Base-by-base conservation (phyloP, 192 early-diverging fungal species). In the Umbelopsis sp. region DNA sequence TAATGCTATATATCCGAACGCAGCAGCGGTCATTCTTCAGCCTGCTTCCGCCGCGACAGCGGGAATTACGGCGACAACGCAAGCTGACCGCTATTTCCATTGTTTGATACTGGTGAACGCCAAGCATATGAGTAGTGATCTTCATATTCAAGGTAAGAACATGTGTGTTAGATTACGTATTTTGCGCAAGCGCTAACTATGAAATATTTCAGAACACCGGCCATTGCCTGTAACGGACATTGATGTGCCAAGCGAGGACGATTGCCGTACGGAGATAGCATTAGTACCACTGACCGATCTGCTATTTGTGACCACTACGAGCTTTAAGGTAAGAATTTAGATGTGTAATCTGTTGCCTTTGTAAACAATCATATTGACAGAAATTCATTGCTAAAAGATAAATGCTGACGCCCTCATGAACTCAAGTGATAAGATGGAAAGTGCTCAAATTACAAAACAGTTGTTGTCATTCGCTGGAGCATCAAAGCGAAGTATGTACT, bases 1-100 rank as follows among this genome's bases (percentile, higher is more conserved):
- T 52, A 89, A 81, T 67, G 80, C 49, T 22, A 84, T 87, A 72
- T 90, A 88, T 71, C 73, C 91, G 30, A 93, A 92, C 72, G 68
- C 84, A 10, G 74, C 89, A 5, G 93, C 82, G 9, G 82, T 93
- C 3, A 79, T 93, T 15, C 64, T 93, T 27, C 81, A 82, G 47
- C 58, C 82, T 15, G 79, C 84, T 2, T 76, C 81, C 22, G 77
- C 75, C 22, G 78, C 79, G 11, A 69, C 75, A 21, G 67, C 69
- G 41, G 45, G 66, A 3, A 69, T 74, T 12, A 73, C 74, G 12
- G 50, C 44, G 11, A 27, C 55, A 46, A 45, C 69, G 64, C 2
- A 70, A 46, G 58, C 78, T 33, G 78, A 73, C 3, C 75, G 75
- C 41, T 76, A 73, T 6, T 84, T 77, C 65, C 76, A 71, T 72